Conservation (phyloP, 495 filamentous ascomycete genomes). For the Aspergillus cavernicola region DNA sequence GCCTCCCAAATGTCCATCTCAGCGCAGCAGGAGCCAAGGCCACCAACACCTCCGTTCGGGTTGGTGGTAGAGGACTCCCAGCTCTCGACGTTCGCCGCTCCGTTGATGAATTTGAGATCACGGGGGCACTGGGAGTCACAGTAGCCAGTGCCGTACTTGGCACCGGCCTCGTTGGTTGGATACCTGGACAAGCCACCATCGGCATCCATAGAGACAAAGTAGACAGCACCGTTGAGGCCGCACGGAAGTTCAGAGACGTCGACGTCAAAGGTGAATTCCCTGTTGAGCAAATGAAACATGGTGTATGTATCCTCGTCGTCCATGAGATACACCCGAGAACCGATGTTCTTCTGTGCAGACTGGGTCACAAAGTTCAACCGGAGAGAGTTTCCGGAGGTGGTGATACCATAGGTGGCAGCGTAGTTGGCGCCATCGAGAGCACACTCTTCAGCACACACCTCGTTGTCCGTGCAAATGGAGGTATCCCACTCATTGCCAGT, state of each 20-base stretch:
- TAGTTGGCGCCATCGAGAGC: slow-evolving; percentile 62
- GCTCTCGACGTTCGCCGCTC: slow-evolving; percentile 59
- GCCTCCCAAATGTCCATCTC: slow-evolving; percentile 76
- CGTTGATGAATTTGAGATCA: slow-evolving; percentile 66
- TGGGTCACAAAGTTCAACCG: slow-evolving; percentile 54
- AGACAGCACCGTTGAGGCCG: slow-evolving; percentile 70
- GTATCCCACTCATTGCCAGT: slow-evolving; percentile 56
- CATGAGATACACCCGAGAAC: slow-evolving; percentile 61
- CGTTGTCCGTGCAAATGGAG: slow-evolving; percentile 50
- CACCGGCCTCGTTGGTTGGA: slow-evolving; percentile 61
- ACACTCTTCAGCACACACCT: slow-evolving; percentile 54
- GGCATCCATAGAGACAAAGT: slow-evolving; percentile 62
- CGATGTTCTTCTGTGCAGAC: slow-evolving; percentile 41
- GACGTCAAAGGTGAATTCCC: slow-evolving; percentile 67
- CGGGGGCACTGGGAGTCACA: slow-evolving; percentile 70
- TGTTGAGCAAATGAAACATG: slow-evolving; percentile 53
- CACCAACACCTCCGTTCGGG: slow-evolving; percentile 55
- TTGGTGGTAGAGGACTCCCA: slow-evolving; percentile 58
- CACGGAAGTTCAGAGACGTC: slow-evolving; percentile 63
- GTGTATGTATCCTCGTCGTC: slow-evolving; percentile 54
- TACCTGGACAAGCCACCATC: slow-evolving; percentile 54
- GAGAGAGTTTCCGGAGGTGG: slow-evolving; percentile 49
- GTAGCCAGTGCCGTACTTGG: slow-evolving; percentile 71
- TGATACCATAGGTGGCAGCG: slow-evolving; percentile 51
- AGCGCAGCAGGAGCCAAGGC: slow-evolving; percentile 64